Base-by-base conservation (phyloP, 2,329 filamentous ascomycete species). In the Calonectria multiphialidica region DNA sequence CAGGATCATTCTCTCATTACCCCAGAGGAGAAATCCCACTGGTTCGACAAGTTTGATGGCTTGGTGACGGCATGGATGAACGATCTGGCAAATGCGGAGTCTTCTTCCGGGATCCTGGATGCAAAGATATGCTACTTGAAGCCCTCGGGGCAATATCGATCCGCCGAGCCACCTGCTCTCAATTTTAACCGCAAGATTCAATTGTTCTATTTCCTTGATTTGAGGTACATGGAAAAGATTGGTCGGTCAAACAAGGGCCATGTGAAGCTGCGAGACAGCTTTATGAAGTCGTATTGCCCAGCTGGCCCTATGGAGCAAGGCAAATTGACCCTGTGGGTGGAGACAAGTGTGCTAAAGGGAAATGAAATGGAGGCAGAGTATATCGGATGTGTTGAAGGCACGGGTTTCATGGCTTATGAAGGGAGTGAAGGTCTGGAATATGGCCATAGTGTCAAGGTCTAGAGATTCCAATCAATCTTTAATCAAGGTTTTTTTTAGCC, bases 371-470 rank as follows among this genome's bases (percentile, higher is more conserved):
- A 61, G 10, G 68, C 68, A 2, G 68, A 71, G 45, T 71, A 71
- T 12, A 45, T 71, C 13, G 68, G 68, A 0, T 71, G 68, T 35
- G n/a, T 40, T 5, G 68, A 68, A n/a, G 64, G 68, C 0, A 71
- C 68, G n/a, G 68, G 63, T 2, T 71, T 68, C 8, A 71, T 68
- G 68, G 64, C 68, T 10, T 71, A 62, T 68, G 68, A 68, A 15
- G 57, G 40, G 6, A 62, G 57, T 33, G 57, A 62, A 18, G 57
- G 23, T 23, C 10, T 62, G 2, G 40, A 66, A 35, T 59, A 59
- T 15, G 10, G 6, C 1, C 35, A 59, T 18, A 59, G 33, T 37
- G 53, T 18, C 7, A 40, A 18, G 2, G 33, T 15, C 8, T 25
- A 59, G 7, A 13, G 25, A 40, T 44, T 18, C 25, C 10, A n/a